phyloP scores from a whole-genome alignment of 306 rosid species.

The Oemleria cerasiformis region DNA sequence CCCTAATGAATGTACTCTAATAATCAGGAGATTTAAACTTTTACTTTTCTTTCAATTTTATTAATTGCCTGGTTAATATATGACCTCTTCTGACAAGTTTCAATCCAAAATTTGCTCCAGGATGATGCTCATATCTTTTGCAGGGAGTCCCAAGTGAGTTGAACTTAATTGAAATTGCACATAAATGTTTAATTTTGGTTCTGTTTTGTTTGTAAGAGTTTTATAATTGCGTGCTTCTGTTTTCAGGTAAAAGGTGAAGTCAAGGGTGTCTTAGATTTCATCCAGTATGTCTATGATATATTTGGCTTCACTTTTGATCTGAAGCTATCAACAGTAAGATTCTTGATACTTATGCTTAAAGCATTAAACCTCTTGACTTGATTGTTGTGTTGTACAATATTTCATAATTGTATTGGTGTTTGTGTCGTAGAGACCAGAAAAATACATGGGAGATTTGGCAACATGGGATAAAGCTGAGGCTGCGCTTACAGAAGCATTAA shows the following conservation, averaged over 20 bases:
- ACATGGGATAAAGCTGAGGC: slow-evolving; percentile 95
- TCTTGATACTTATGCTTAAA: slow-evolving; percentile 13
- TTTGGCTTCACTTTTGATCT: slow-evolving; percentile 92
- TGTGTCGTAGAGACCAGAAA: slow-evolving; percentile 75
- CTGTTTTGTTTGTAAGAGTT: background rate
- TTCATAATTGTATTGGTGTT: background rate
- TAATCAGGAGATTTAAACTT: background rate
- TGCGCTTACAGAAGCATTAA: slow-evolving; percentile 76
- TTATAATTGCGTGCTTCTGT: slow-evolving; percentile 22
- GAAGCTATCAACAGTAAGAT: slow-evolving; percentile 83
- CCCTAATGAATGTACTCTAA: background rate
- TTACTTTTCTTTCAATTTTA: background rate
- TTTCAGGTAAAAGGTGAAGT: slow-evolving; percentile 89
- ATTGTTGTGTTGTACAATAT: background rate
- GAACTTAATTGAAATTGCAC: slow-evolving; percentile 12
- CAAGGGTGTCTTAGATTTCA: slow-evolving; percentile 62
- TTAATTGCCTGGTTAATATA: background rate
- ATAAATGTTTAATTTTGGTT: slow-evolving; percentile 1
- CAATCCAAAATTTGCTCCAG: slow-evolving; percentile 42
- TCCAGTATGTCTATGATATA: slow-evolving; percentile 53
- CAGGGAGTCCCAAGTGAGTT: slow-evolving; percentile 83
- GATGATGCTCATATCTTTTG: slow-evolving; percentile 98
- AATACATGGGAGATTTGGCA: slow-evolving; percentile 63
- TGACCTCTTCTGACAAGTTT: slow-evolving; percentile 27
- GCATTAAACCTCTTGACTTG: background rate